These are phyloP conservation scores for Litsea cubeba DNA, from an alignment of 164 flowering plant genomes.

Conservation along the genomic window DNA sequence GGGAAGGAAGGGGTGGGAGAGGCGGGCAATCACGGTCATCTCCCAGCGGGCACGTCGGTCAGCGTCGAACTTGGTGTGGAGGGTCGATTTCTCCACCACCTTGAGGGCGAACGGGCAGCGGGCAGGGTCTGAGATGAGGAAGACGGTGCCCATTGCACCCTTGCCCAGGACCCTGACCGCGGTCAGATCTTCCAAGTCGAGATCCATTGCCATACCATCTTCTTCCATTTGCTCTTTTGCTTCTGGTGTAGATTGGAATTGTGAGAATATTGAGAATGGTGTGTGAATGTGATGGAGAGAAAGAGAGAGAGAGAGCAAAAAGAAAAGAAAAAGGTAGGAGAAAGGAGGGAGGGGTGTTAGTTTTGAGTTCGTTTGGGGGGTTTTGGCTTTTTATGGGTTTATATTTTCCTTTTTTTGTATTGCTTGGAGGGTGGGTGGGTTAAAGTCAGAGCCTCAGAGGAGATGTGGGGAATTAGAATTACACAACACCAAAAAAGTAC, in stretches of 20 bases:
- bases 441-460: too few species aligned
- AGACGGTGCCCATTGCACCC: constrained; percentile 97
- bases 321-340: too few species aligned
- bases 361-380: constrained; percentile 8
- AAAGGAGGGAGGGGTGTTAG: neutral
- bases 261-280: constrained; percentile 5
- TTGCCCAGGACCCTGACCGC: constrained; percentile 64
- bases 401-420: neutral
- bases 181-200: constrained; percentile 43
- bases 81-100: constrained; percentile 55
- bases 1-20: constrained; percentile 73
- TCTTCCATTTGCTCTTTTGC: constrained; percentile 13
- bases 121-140: constrained; percentile 48
- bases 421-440: too few species aligned
- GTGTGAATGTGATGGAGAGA: constrained; percentile 1
- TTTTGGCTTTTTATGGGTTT: neutral
- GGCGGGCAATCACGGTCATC: constrained; percentile 50
- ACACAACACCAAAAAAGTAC: too few species aligned
- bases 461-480: too few species aligned
- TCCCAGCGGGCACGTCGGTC: constrained; percentile 92
- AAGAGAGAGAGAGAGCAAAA: constrained; percentile 4
- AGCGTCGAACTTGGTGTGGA: constrained; percentile 46
- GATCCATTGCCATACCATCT: constrained; percentile 11
- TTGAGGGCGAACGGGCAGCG: constrained; percentile 71
- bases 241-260: neutral